A percentile compares a stretch with the other conserved stretches of the same genome.
phyloP scores from a whole-genome alignment of 1,284 basidiomycete species.

The Macrocybe sp. region DNA sequence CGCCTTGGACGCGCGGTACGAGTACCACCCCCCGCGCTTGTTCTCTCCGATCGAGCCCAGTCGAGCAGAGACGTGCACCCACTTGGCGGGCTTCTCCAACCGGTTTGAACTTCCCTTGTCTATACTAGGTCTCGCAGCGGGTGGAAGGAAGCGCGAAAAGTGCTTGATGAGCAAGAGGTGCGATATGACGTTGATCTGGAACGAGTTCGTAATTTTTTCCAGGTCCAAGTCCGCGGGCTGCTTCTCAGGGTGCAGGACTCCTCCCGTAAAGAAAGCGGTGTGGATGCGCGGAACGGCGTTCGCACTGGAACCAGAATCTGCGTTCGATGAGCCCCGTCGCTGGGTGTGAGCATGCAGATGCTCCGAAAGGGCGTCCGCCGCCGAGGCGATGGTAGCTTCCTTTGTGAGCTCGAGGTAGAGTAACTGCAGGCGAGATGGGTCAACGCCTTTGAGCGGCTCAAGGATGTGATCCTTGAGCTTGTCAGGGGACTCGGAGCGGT shows the following conservation, averaged over 20 bases:
- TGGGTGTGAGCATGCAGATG: constrained; percentile 17
- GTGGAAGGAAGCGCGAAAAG: constrained; percentile 52
- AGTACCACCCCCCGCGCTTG: constrained; percentile 65
- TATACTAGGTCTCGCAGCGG: constrained; percentile 6
- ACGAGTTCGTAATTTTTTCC: constrained; percentile 39
- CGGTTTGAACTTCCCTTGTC: constrained; percentile 8
- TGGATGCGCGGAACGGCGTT: constrained; percentile 31
- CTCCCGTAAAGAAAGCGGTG: constrained; percentile 53
- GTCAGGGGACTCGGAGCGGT: constrained; percentile 36
- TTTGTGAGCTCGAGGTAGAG: constrained; percentile 46
- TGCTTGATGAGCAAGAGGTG: constrained; percentile 60
- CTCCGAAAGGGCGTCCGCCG: constrained; percentile 36
- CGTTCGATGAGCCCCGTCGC: constrained; percentile 2
- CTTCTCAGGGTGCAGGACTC: constrained; percentile 54
- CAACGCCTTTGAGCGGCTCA: constrained; percentile 33
- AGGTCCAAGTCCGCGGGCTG: constrained; percentile 47
- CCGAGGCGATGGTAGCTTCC: constrained; percentile 44
- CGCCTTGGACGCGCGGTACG: constrained; percentile 70
- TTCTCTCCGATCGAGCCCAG: constrained; percentile 65
- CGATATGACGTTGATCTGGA: constrained; percentile 55
- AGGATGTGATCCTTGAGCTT: constrained; percentile 39
- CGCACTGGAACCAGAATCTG: constrained; percentile 17
- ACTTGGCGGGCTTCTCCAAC: constrained; percentile 37
- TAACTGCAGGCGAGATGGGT: constrained; percentile 41
- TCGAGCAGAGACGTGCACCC: constrained; percentile 59